Evolutionary conservation across 306 rosid genomes (phyloP).

Genomic region (Abrus pulchellus): DNA sequence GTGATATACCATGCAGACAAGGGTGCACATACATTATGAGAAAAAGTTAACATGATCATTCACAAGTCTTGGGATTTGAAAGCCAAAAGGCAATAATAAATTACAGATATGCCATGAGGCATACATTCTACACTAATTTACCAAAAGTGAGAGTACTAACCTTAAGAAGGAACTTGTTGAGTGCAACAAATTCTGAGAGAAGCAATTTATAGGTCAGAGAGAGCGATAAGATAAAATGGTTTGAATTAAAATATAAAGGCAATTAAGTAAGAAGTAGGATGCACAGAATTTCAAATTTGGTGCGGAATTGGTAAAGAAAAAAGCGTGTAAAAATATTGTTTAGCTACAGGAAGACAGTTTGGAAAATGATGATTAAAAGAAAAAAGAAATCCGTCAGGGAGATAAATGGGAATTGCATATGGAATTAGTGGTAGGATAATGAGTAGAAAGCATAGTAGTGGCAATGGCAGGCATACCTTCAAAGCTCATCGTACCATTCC

Average conservation of each 20-base stretch:
- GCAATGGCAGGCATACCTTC: slow-evolving; percentile 55
- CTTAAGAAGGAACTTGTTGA: slow-evolving; percentile 89
- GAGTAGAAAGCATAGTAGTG: background rate
- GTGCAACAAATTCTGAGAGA: slow-evolving; percentile 79
- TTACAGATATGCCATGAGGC: background rate
- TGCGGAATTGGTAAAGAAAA: background rate
- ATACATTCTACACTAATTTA: background rate
- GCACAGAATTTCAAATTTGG: background rate
- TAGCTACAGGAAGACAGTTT: background rate
- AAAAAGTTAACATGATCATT: background rate
- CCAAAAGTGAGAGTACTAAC: slow-evolving; percentile 51
- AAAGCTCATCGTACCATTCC: slow-evolving; percentile 92
- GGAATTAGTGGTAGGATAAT: background rate
- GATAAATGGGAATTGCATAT: background rate
- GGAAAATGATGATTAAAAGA: background rate
- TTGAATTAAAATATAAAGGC: slow-evolving; percentile 19
- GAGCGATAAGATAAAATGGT: slow-evolving; percentile 6
- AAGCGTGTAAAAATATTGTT: background rate
- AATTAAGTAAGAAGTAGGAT: slow-evolving; percentile 1
- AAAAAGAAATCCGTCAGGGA: background rate
- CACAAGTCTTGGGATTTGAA: background rate
- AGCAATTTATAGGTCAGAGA: slow-evolving; percentile 34
- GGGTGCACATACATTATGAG: background rate
- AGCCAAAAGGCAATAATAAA: background rate
- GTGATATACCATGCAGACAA: slow-evolving; percentile 13